Evolutionary conservation across 495 filamentous ascomycete genomes (phyloP), one percentile per base, ranked within the genome.

Genomic region (Trichodelitschia bisporula): DNA sequence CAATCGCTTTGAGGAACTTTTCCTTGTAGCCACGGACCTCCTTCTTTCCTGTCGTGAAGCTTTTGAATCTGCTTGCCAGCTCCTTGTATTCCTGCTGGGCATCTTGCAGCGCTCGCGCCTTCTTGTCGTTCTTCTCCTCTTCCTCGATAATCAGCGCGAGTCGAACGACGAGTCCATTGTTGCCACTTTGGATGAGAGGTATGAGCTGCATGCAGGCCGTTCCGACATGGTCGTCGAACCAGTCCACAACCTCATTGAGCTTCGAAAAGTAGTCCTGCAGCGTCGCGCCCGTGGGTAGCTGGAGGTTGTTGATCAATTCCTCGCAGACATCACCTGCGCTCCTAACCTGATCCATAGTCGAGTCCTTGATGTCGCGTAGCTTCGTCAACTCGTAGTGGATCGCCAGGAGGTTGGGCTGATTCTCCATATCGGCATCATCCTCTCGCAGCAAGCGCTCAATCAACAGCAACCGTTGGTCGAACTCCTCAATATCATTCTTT

Each of bases 1-100:
- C 61, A 41, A 95, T 79, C 5, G 74, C 69, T 37, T 73, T 58
- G 3, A 92, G 41, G 44, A 95, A 91, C 44, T 89, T 91, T 39
- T 92, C 75, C 50, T 95, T 95, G 51, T 99, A 99, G 1, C 83
- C 86, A 36, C 86, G 64, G n/a, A 86, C 62, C 28, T 77, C 73
- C 52, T 86, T 84, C 1, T 82, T 76, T 1, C 80, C 82, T 35
- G 80, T 74, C 1, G 77, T 78, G 50, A 99, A 90, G 18, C 77
- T 82, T 52, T 91, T 86, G 55, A 99, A 93, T 16, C 80, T 62
- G 14, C 70, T 70, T 18, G 82, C 84, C 39, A 99, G 69, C 41
- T 93, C 86, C 44, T 82, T 77, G 47, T 93, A 84, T 39, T 91
- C 83, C 36, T 77, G 78, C 48, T 93, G 68, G 3, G 89, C 89